Evolutionary conservation across 495 filamentous ascomycete genomes (phyloP).

Genomic region (Aspergillus nidulans): DNA sequence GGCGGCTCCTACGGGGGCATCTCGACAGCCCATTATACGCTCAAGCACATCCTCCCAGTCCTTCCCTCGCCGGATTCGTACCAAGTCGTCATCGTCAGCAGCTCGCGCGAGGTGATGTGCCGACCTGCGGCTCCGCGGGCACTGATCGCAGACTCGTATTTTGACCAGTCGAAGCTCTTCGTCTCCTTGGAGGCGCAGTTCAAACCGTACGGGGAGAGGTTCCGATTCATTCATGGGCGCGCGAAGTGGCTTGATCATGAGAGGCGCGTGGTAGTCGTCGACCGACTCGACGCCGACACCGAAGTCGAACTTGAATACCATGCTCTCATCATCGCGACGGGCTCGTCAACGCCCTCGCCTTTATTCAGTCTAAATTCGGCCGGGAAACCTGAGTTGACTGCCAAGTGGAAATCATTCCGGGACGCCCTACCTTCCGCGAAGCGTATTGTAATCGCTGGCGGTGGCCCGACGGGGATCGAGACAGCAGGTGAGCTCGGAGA

Average conservation of each 20-base stretch:
- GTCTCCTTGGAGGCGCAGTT: constrained; percentile 36
- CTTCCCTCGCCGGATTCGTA: constrained; percentile 27
- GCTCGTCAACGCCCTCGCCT: constrained; percentile 31
- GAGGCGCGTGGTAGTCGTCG: constrained; percentile 26
- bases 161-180: constrained; percentile 47
- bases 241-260: constrained; percentile 30
- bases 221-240: constrained; percentile 36
- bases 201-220: constrained; percentile 31
- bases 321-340: constrained; percentile 41
- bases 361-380: constrained; percentile 20
- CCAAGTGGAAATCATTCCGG: constrained; percentile 34
- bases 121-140: constrained; percentile 45
- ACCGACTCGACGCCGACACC: background rate
- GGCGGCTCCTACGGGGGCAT: constrained; percentile 51
- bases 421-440: constrained; percentile 33
- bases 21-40: constrained; percentile 48
- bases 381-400: constrained; percentile 14
- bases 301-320: constrained; percentile 31
- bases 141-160: constrained; percentile 40
- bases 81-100: constrained; percentile 39
- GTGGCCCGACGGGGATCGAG: constrained; percentile 39
- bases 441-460: constrained; percentile 42
- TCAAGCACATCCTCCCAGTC: constrained; percentile 46
- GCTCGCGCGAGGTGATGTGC: constrained; percentile 39
- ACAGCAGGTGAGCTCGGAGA: constrained; percentile 51